Evolutionary conservation across 2,329 filamentous ascomycete genomes (phyloP).

Genomic region (Fusarium subglutinans): DNA sequence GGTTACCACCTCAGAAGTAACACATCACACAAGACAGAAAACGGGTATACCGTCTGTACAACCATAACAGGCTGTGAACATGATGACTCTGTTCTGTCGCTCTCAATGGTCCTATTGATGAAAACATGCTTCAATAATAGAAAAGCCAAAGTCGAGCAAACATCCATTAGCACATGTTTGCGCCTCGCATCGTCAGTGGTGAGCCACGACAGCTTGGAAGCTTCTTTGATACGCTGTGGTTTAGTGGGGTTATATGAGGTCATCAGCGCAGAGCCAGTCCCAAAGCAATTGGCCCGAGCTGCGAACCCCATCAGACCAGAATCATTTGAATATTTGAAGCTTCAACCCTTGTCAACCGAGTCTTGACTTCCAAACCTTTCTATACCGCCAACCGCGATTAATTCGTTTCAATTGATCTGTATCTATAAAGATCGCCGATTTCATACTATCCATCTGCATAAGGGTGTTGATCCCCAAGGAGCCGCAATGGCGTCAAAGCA

Average conservation of each 20-base stretch:
- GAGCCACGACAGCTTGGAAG: not conserved
- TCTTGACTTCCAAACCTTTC: not conserved
- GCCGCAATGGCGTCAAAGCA: slow-evolving; percentile 60
- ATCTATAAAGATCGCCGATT: not conserved
- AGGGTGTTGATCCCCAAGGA: not conserved
- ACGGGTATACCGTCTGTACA: not conserved
- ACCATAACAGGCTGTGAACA: not conserved
- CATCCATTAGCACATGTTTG: not conserved
- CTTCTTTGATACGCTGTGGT: slow-evolving; percentile 1
- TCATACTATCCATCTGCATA: not conserved
- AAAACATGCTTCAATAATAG: not conserved
- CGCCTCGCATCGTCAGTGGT: not conserved
- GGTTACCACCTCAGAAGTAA: not conserved
- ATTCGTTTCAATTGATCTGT: not conserved
- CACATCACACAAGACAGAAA: not conserved
- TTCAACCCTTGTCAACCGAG: slow-evolving; percentile 16
- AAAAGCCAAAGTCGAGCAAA: not conserved
- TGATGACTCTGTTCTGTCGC: no score
- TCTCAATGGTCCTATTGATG: not conserved
- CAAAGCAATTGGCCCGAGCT: slow-evolving; percentile 38
- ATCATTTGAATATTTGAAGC: slow-evolving; percentile 32
- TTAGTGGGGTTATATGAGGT: slow-evolving; percentile 44
- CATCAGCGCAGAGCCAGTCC: slow-evolving; percentile 32
- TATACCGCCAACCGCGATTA: slow-evolving; percentile 2
- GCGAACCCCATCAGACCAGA: slow-evolving; percentile 27